Percentiles rank a stretch among this genome's conserved stretches.
These are phyloP conservation scores for Euphorbia tirucalli DNA, from an alignment of 345 rosid species.

Conservation along the genomic window DNA sequence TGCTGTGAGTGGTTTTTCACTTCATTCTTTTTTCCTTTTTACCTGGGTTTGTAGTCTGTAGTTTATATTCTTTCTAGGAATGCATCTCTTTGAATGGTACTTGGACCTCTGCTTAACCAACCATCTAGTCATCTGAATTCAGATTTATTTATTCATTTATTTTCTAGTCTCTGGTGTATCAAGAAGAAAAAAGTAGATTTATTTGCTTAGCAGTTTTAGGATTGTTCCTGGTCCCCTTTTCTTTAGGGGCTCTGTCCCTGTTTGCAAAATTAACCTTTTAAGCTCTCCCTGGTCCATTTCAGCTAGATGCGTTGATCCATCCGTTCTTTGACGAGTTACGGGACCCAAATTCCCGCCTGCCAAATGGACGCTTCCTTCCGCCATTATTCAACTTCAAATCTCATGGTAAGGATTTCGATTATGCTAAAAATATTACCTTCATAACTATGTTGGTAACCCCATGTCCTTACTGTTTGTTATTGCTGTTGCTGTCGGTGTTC, in stretches of 20 bases:
- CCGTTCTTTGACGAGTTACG: conserved; percentile 97
- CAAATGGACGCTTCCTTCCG: conserved; percentile 86
- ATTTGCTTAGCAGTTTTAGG: not conserved
- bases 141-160: not conserved
- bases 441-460: not conserved
- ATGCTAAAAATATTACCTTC: not conserved
- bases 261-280: not conserved
- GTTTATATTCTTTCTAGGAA: not conserved
- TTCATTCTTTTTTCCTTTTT: not conserved
- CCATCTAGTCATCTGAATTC: not conserved
- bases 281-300: conserved; percentile 16
- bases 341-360: conserved; percentile 69
- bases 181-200: not conserved
- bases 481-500: not conserved
- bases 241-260: not conserved
- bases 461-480: not conserved
- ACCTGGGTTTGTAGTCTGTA: not conserved
- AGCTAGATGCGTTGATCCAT: conserved; percentile 84
- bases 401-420: conserved; percentile 47
- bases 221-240: not conserved
- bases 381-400: conserved; percentile 85
- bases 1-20: conserved; percentile 56
- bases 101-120: not conserved
- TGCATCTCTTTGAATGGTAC: not conserved
- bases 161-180: not conserved